phyloP scores from a whole-genome alignment of 2,329 filamentous ascomycete genomes.

The Sodiomyces alkalinus region DNA sequence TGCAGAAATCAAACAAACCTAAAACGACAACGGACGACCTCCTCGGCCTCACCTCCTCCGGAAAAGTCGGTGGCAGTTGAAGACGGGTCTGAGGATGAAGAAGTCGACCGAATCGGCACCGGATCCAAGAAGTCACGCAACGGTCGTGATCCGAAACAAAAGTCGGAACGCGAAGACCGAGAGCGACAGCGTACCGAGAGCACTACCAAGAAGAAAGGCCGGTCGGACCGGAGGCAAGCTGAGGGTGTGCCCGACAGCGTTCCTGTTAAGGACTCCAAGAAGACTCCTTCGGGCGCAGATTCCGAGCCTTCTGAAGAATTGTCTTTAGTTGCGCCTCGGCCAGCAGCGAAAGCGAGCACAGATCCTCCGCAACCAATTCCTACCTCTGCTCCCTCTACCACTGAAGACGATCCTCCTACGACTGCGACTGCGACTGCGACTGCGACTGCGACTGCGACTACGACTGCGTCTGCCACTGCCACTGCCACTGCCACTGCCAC shows the following conservation, averaged over 20 bases:
- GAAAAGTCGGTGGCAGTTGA: conserved; percentile 32
- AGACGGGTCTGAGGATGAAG: conserved; percentile 61
- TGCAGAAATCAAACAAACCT: conserved; percentile 52
- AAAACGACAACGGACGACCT: conserved; percentile 75
- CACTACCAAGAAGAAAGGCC: conserved; percentile 64
- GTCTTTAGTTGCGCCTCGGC: conserved; percentile 27
- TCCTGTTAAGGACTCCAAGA: conserved; percentile 16
- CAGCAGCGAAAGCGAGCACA: conserved; percentile 12
- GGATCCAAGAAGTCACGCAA: conserved; percentile 43
- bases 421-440: too few relatives aligned
- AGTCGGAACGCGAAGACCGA: conserved; percentile 55
- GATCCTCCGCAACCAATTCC: conserved; percentile 15
- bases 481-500: too few relatives aligned
- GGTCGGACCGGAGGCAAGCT: conserved; percentile 63
- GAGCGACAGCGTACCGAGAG: conserved; percentile 62
- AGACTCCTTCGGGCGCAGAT: conserved; percentile 35
- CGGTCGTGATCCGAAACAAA: conserved; percentile 45
- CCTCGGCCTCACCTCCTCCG: conserved; percentile 48
- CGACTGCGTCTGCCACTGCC: too few relatives aligned
- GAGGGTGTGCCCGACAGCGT: conserved; percentile 51
- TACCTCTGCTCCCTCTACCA: too few relatives aligned
- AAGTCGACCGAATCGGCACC: conserved; percentile 29
- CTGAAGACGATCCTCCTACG: too few relatives aligned
- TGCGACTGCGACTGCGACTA: too few relatives aligned
- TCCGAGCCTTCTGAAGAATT: conserved; percentile 59